A percentile compares a stretch with the other conserved stretches of the same genome.
Evolutionary conservation across 495 filamentous ascomycete genomes (phyloP).

Genomic region (Xylaria curta): DNA sequence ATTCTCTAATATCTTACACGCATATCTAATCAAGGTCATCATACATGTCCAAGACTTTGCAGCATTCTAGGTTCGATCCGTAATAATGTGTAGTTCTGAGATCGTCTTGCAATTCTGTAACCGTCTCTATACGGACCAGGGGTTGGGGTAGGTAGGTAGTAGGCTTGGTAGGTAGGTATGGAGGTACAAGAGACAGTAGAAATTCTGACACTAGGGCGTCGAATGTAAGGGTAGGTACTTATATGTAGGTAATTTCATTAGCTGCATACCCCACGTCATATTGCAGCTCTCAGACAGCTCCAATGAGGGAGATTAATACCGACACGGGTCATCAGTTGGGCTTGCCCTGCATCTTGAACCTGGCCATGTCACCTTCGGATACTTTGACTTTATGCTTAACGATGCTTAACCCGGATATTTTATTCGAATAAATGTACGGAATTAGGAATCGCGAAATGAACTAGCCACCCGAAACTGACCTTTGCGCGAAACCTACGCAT

Average conservation of each 20-base stretch:
- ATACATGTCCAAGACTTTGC: no score
- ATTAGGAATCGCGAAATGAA: background rate
- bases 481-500: slow-evolving; percentile 6
- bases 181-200: no score
- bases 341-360: background rate
- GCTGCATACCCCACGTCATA: slow-evolving; percentile 38
- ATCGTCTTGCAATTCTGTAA: no score
- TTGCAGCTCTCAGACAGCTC: slow-evolving; percentile 31
- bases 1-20: no score
- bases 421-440: background rate
- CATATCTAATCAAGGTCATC: no score
- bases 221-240: no score
- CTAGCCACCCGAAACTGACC: slow-evolving; percentile 10
- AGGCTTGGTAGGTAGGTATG: no score
- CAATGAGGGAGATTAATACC: slow-evolving; percentile 12
- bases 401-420: background rate
- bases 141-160: no score
- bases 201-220: no score
- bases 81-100: no score
- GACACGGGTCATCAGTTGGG: slow-evolving; percentile 7
- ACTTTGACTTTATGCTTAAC: background rate
- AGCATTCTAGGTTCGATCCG: no score
- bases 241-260: background rate
- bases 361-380: slow-evolving; percentile 2
- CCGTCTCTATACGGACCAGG: no score